Evolutionary conservation across 73 alveolate genomes (phyloP).

Genomic region (Tetrahymena malaccensis): DNA sequence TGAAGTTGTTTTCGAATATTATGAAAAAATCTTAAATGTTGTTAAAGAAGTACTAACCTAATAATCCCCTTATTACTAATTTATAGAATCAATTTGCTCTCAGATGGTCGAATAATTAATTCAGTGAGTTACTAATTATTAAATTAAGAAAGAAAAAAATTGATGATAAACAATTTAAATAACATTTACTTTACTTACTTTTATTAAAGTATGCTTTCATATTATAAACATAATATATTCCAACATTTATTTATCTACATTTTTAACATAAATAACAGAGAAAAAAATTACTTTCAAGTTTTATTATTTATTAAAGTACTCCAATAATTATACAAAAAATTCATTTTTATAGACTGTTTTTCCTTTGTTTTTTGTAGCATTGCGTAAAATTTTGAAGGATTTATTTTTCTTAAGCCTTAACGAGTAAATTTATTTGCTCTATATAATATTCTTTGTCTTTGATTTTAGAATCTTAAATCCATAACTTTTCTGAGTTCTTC

Average conservation of each 20-base stretch:
- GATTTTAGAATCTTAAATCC: neutral
- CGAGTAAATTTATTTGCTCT: neutral
- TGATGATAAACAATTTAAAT: too few relatives aligned
- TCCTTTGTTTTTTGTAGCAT: neutral
- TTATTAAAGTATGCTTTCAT: too few relatives aligned
- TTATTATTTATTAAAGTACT: too few relatives aligned
- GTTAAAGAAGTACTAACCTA: neutral
- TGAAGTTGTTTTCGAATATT: neutral
- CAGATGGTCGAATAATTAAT: neutral
- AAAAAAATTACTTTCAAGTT: too few relatives aligned
- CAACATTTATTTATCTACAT: too few relatives aligned
- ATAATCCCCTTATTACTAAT: neutral
- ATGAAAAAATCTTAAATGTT: neutral
- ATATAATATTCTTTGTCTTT: neutral
- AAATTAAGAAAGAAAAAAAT: neutral
- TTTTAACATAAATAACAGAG: too few relatives aligned
- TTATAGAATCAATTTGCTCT: neutral
- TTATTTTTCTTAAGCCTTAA: neutral
- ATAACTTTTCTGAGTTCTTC: neutral
- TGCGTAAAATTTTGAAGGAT: neutral
- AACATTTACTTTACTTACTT: too few relatives aligned
- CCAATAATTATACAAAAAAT: too few relatives aligned
- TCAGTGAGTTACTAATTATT: neutral
- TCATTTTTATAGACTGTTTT: neutral
- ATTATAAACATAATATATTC: too few relatives aligned